phyloP scores from a whole-genome alignment of 78 protist species.

The Polysphondylium violaceum region DNA sequence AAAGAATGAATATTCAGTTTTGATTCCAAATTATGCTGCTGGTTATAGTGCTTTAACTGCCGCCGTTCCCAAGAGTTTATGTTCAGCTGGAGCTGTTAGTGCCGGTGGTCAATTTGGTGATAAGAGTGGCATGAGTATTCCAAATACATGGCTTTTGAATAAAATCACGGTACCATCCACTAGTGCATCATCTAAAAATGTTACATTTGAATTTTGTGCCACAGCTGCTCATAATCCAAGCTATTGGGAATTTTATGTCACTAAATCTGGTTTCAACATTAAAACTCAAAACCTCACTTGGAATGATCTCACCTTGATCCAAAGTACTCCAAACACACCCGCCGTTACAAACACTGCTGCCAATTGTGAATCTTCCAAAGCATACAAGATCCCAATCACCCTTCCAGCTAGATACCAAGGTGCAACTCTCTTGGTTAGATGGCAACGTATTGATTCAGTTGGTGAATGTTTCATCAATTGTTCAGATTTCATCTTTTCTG shows the following conservation, averaged over 20 bases:
- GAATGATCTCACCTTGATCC: conserved; percentile 13
- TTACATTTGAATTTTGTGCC: conserved; percentile 32
- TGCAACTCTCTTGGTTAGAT: conserved; percentile 7
- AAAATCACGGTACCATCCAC: conserved; percentile 14
- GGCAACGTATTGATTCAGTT: conserved; percentile 64
- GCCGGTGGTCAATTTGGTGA: conserved; percentile 9
- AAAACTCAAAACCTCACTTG: conserved; percentile 10
- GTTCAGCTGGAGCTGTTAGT: conserved; percentile 13
- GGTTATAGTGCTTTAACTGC: conserved; percentile 42
- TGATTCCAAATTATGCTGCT: conserved; percentile 48
- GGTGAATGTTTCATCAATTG: conserved; percentile 60
- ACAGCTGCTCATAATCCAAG: conserved; percentile 56
- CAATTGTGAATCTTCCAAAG: neutral
- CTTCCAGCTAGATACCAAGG: conserved; percentile 21
- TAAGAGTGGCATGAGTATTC: conserved; percentile 45
- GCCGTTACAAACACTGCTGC: neutral
- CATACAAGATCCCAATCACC: neutral
- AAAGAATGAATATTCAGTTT: conserved; percentile 42
- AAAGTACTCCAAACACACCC: neutral
- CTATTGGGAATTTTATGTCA: conserved; percentile 45
- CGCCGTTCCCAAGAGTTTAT: conserved; percentile 18
- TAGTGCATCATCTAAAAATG: neutral
- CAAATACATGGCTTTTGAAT: conserved; percentile 1
- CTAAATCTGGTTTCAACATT: conserved; percentile 39
- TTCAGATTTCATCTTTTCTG: conserved; percentile 12